Conservation (phyloP, 441 rosid species). For the Gossypium lobatum region DNA sequence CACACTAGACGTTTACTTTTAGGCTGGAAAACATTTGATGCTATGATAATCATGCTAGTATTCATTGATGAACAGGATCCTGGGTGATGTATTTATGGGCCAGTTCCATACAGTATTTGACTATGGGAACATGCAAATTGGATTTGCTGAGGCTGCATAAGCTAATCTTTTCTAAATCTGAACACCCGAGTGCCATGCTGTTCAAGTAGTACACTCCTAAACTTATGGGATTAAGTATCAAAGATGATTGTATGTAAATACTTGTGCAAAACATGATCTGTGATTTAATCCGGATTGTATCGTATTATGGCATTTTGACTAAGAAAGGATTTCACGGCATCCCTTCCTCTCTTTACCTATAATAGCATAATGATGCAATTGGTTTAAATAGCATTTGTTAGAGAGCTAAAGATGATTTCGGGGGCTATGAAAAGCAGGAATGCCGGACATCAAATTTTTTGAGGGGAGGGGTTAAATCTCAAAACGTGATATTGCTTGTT, state of each 20-base stretch:
- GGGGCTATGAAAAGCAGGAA: too few species aligned
- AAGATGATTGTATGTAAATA: constrained; percentile 22
- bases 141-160: constrained; percentile 76
- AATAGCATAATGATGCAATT: background rate
- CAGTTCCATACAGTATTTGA: constrained; percentile 82
- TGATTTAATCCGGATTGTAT: background rate
- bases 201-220: background rate
- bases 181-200: background rate
- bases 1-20: background rate
- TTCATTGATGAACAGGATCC: constrained; percentile 42
- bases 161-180: background rate
- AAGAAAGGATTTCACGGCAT: background rate
- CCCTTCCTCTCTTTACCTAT: background rate
- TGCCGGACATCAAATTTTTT: too few species aligned
- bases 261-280: background rate
- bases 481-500: too few species aligned
- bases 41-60: background rate
- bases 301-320: background rate
- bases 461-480: too few species aligned
- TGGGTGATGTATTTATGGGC: constrained; percentile 82
- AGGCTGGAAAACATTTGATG: background rate
- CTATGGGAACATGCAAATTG: constrained; percentile 64
- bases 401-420: too few species aligned
- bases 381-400: background rate
- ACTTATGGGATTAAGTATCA: background rate